Base-by-base conservation (phyloP, 1,284 basidiomycete genomes). In the Naganishia sp. region DNA sequence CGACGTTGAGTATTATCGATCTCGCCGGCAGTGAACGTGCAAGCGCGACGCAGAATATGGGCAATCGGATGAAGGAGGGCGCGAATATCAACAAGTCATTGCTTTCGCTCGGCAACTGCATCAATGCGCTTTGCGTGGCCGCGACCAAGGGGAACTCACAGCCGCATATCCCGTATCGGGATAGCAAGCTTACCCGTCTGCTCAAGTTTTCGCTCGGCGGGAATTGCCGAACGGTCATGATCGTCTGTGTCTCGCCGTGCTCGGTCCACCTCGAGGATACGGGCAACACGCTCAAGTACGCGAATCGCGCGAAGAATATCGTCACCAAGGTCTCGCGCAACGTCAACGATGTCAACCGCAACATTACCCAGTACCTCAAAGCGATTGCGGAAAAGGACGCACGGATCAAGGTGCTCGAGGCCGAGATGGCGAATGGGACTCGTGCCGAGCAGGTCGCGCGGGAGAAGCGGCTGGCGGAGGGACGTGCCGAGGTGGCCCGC, bases 81-180 rank as follows among this genome's bases (percentile, higher is more conserved):
- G 93, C 94, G 50, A 95, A 96, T 75, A 97, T 97, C 82, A 97
- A 98, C 82, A 94, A 96, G 79, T 96, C 93, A 18, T 85, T 98
- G 6, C 87, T 98, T 55, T 92, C 94, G 4, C 85, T 98, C 39
- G 92, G 93, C 43, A 95, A 94, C 78, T 96, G 94, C 79, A 97
- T 98, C 81, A 95, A 94, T 72, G 93, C 94, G 5, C 87, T 98
- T 55, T 97, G 94, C 55, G 80, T 90, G 86, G 74, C 70, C 66
- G 90, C 92, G 1, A 88, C 88, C 31, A 88, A 87, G 31, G 79
- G 87, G 64, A 65, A 50, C 15, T 46, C 44, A 25, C 59, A 57
- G 53, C 89, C 90, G 36, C 94, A 97, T 76, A 85, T 98, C 10
- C 94, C 94, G 0, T 98, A 96, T 78, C 87, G 94, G 64, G 94